A percentile compares a stretch with the other conserved stretches of the same genome.
phyloP scores from a whole-genome alignment of 192 early-diverging fungal species.

The Coemansia sp. region DNA sequence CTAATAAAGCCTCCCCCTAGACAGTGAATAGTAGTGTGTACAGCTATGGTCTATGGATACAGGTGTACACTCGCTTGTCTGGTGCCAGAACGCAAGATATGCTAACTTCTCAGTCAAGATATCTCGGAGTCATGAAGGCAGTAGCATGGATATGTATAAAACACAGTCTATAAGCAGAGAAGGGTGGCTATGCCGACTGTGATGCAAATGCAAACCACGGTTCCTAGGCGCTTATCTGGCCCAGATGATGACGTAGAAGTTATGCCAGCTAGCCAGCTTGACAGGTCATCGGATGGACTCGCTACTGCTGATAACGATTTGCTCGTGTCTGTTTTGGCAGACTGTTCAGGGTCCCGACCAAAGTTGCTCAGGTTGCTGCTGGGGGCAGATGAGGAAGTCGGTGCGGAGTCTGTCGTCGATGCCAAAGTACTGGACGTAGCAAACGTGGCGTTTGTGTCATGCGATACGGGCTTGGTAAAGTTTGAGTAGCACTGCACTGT shows the following conservation, averaged over 20 bases:
- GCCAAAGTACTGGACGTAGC: background rate
- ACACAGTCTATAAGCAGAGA: background rate
- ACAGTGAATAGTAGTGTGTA: background rate
- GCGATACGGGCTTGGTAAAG: slow-evolving; percentile 8
- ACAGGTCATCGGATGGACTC: slow-evolving; percentile 18
- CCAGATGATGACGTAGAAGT: slow-evolving; percentile 9
- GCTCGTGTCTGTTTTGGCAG: background rate
- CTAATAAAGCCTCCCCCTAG: background rate
- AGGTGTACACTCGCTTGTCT: background rate
- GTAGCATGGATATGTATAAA: background rate
- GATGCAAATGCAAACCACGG: slow-evolving; percentile 1
- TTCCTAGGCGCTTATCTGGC: background rate
- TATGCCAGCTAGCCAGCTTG: slow-evolving; percentile 39
- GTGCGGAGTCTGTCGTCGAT: background rate
- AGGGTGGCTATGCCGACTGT: slow-evolving; percentile 6
- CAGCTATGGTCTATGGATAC: background rate
- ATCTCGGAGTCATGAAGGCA: background rate
- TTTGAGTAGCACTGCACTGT: slow-evolving; percentile 55
- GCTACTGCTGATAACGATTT: background rate
- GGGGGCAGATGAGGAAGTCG: slow-evolving; percentile 2
- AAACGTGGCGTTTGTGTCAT: background rate
- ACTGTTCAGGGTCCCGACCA: slow-evolving; percentile 18
- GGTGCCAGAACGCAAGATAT: background rate
- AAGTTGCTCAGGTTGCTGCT: slow-evolving; percentile 37
- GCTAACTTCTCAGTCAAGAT: background rate